Percentiles rank a stretch among this genome's conserved stretches.
phyloP scores from a whole-genome alignment of 805 yeast species.

The Lipomyces sp. region DNA sequence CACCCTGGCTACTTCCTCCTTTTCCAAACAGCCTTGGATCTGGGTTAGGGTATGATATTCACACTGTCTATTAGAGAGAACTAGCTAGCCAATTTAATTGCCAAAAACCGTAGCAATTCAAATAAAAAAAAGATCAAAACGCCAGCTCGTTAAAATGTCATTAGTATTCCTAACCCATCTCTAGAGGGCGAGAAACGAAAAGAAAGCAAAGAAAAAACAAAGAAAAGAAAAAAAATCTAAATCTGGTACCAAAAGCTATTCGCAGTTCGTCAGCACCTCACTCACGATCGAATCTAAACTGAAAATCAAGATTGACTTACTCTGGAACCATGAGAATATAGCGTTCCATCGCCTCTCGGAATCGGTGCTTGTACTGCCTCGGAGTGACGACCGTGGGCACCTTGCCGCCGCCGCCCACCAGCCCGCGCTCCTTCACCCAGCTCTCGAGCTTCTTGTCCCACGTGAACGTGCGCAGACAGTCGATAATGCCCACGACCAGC shows the following conservation, averaged over 20 bases:
- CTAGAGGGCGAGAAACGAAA: no score
- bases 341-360: conserved; percentile 96
- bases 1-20: no score
- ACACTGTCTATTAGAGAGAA: no score
- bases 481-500: conserved; percentile 88
- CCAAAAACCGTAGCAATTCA: no score
- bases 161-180: no score
- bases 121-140: no score
- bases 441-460: conserved; percentile 98
- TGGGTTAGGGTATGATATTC: no score
- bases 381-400: conserved; percentile 98
- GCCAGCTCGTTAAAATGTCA: no score
- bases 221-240: not conserved
- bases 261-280: not conserved
- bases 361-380: conserved; percentile 87
- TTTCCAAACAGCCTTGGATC: no score
- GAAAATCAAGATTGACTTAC: conserved; percentile 4
- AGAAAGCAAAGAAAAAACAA: no score
- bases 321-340: conserved; percentile 88
- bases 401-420: conserved; percentile 80
- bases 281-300: not conserved
- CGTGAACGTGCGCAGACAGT: conserved; percentile 91
- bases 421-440: conserved; percentile 95
- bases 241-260: not conserved
- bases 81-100: no score